Evolutionary conservation across 1,139 yeast species (phyloP), one percentile per base, ranked within the genome.

Genomic region (Lodderomyces margitis): DNA sequence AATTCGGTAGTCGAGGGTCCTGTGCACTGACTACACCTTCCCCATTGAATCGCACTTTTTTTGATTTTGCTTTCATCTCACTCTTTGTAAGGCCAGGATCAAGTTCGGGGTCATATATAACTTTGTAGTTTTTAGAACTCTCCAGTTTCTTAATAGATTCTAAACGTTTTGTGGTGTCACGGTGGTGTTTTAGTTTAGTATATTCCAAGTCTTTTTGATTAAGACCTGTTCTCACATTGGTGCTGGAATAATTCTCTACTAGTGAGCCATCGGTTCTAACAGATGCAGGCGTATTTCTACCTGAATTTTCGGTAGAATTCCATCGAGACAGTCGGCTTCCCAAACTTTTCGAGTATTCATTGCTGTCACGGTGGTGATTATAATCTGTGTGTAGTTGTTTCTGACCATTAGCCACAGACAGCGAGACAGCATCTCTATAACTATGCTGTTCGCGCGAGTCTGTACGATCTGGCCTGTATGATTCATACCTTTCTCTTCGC

Each of bases 31-130:
- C 51, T 2, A 57, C 35, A 14, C 55, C 66, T 38, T 65, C 73
- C 38, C 67, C 68, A 46, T 61, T 64, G 49, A 58, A 63, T 38
- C 68, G 62, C 41, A 75, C 44, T 61, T 66, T 53, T 62, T 70
- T 55, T 44, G 60, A 50, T 55, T 66, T 46, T 64, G 75, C 37
- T 62, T 72, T 51, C 59, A 58, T 48, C 21, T 68, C 74, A 9
- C 52, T 46, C 45, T 68, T 68, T 12, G 58, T 37, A 14, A 63
- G 46, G 4, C 50, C 25, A 37, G 59, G 59, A 40, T 62, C 67
- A 10, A 55, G 46, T 40, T 82, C 87, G 5, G 87, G 89, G 47
- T 86, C 92, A 49, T 78, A 80, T 2, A 66, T 39, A 2, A 78
- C 78, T 44, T 64, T 62, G 53, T 62, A 64, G 59, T 73, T 63